Conservation (phyloP, 352 stramenopile species). For the Phytophthora crassamura region DNA sequence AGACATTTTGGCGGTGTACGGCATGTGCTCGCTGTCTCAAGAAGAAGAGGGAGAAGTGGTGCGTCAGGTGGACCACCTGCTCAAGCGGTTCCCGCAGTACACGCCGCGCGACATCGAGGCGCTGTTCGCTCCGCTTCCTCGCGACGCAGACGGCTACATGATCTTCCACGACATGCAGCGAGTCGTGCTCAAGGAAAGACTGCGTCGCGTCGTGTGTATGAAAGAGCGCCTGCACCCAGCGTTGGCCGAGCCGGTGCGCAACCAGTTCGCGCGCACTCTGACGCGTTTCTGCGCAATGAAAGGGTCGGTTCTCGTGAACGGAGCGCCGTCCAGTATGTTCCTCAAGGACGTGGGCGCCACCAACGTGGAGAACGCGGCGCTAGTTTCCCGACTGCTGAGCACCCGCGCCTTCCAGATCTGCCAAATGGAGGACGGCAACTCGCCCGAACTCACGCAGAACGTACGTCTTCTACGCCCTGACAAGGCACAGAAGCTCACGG, state of each 20-base stretch:
- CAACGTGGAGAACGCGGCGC: conserved; percentile 66
- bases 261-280: conserved; percentile 54
- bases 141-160: conserved; percentile 47
- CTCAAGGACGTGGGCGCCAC: conserved; percentile 76
- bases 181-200: conserved; percentile 62
- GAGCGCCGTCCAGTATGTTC: conserved; percentile 73
- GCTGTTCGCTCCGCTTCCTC: conserved; percentile 60
- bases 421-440: conserved; percentile 82
- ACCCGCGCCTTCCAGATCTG: conserved; percentile 86
- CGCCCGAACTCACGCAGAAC: conserved; percentile 81
- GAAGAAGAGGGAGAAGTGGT: conserved; percentile 82
- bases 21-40: conserved; percentile 65
- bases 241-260: conserved; percentile 55
- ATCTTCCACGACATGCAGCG: conserved; percentile 89
- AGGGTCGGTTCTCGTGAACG: conserved; percentile 30
- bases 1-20: conserved; percentile 82
- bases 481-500: conserved; percentile 20
- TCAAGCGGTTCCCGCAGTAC: conserved; percentile 76
- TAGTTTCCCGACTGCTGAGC: conserved; percentile 77
- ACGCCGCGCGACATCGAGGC: conserved; percentile 61
- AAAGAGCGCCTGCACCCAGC: conserved; percentile 66
- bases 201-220: conserved; percentile 74
- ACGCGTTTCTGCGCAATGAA: conserved; percentile 53
- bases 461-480: conserved; percentile 75
- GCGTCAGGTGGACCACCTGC: conserved; percentile 64